phyloP scores from a whole-genome alignment of 306 rosid genomes.

The Adenanthera pavonina region DNA sequence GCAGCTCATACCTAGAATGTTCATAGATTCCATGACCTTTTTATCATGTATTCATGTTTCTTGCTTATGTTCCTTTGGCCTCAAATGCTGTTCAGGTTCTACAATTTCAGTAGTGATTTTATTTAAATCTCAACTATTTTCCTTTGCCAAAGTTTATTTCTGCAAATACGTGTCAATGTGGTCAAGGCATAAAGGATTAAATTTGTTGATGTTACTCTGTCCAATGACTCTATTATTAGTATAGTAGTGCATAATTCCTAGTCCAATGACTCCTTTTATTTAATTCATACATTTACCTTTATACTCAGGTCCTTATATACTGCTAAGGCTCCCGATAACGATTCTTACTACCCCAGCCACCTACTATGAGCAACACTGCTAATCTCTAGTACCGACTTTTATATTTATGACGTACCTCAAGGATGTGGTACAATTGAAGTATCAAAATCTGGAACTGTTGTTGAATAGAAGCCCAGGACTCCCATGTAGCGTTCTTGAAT shows the following conservation, averaged over 20 bases:
- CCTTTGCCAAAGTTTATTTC: slow-evolving; percentile 17
- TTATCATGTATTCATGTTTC: background rate
- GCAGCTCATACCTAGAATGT: slow-evolving; percentile 12
- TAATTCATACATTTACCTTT: background rate
- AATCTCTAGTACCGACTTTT: background rate
- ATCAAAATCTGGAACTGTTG: background rate
- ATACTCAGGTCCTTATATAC: background rate
- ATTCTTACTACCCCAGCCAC: background rate
- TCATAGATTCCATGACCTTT: background rate
- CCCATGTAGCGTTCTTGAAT: too few relatives aligned
- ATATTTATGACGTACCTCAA: background rate
- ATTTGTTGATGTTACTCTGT: background rate
- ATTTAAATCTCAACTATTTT: slow-evolving; percentile 9
- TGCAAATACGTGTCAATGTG: slow-evolving; percentile 18
- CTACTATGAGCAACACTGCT: background rate
- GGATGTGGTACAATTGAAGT: background rate
- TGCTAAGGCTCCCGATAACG: background rate
- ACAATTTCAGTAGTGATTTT: slow-evolving; percentile 28
- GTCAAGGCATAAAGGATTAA: background rate
- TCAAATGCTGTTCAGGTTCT: slow-evolving; percentile 24
- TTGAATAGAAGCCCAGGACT: background rate
- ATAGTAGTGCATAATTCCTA: background rate
- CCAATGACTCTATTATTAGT: too few relatives aligned
- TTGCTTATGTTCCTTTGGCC: slow-evolving; percentile 20
- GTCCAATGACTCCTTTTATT: background rate